Percentiles rank a stretch among this genome's conserved stretches.
These are phyloP conservation scores for Phytopythium aichiense DNA, from an alignment of 352 stramenopile species.

Conservation along the genomic window DNA sequence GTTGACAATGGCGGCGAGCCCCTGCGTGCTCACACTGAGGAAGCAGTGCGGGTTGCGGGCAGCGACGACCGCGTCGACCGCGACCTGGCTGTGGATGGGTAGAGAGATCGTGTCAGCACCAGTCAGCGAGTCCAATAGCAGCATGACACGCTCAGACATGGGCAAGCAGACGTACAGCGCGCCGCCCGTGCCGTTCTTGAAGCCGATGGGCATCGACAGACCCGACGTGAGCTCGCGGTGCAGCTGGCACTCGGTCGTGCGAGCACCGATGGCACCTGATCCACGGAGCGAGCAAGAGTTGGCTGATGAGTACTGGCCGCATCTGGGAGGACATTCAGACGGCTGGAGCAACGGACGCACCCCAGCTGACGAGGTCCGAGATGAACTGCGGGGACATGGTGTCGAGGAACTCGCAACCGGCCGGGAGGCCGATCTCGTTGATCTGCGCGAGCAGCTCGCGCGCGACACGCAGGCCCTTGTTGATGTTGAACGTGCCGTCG, in stretches of 20 bases:
- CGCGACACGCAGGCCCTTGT: slow-evolving; percentile 84
- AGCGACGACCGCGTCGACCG: slow-evolving; percentile 81
- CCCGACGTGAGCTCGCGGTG: slow-evolving; percentile 88
- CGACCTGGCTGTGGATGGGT: slow-evolving; percentile 46
- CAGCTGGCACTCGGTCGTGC: slow-evolving; percentile 88
- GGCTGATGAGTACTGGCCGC: neutral
- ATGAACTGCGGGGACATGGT: slow-evolving; percentile 91
- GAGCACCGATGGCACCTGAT: slow-evolving; percentile 69
- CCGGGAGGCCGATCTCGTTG: slow-evolving; percentile 83
- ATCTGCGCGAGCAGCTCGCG: slow-evolving; percentile 81
- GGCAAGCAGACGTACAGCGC: slow-evolving; percentile 37
- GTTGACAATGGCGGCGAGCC: slow-evolving; percentile 84
- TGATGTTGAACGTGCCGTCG: slow-evolving; percentile 90
- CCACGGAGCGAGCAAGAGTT: neutral
- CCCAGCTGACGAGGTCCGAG: slow-evolving; percentile 86
- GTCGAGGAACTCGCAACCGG: slow-evolving; percentile 87
- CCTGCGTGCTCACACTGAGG: slow-evolving; percentile 84
- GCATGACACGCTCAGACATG: neutral
- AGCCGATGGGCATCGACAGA: slow-evolving; percentile 89
- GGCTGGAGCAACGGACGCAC: slow-evolving; percentile 5
- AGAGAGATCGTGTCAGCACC: neutral
- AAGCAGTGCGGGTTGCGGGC: slow-evolving; percentile 86
- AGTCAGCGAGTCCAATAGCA: neutral
- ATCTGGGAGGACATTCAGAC: neutral
- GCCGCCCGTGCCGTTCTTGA: slow-evolving; percentile 89